Evolutionary conservation across 1,139 yeast genomes (phyloP), one percentile per base, ranked within the genome.

Genomic region (Sugiyamaella pinicola): DNA sequence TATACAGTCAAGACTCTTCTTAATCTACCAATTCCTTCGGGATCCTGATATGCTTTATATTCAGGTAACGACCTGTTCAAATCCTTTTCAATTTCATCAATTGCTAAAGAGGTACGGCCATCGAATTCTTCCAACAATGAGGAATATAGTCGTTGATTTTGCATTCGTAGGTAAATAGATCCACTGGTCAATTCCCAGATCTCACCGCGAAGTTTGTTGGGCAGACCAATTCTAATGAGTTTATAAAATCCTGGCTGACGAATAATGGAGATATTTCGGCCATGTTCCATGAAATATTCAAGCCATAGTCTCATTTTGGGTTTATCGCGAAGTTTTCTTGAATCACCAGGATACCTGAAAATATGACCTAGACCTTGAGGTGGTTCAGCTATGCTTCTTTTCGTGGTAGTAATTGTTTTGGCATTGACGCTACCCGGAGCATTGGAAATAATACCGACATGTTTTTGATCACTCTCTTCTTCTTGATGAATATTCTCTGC

Each of bases 1-100:
- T 90, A 95, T 0, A 96, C 96, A 0, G 95, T 86, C 57, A 95
- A 76, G 0, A 95, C 99, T 55, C 95, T 77, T 58, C 99, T 78
- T 51, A 95, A 76, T 52, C 96, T 77, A 52, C 77, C 80, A 46
- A 95, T 91, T 6, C 99, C 99, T 63, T 87, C 95, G 4, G 79
- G 79, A 9, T 79, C 77, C 69, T 93, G 98, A 66, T 91, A 95
- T 0, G 96, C 99, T 1, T 95, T 85, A 67, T 93, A 95, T 69
- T 95, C 99, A 0, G 99, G 99, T 55, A 95, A 72, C 0, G 97
- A 90, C 55, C 99, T 77, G 65, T 91, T 89, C 65, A 95, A 78
- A 71, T 95, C 99, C 68, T 95, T 95, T 67, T 91, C 98, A 60
- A 95, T 95, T 65, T 95, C 99, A 59, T 93, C 99, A 46, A 91